phyloP scores from a whole-genome alignment of 352 stramenopile genomes.

The Pythium myriotylum region DNA sequence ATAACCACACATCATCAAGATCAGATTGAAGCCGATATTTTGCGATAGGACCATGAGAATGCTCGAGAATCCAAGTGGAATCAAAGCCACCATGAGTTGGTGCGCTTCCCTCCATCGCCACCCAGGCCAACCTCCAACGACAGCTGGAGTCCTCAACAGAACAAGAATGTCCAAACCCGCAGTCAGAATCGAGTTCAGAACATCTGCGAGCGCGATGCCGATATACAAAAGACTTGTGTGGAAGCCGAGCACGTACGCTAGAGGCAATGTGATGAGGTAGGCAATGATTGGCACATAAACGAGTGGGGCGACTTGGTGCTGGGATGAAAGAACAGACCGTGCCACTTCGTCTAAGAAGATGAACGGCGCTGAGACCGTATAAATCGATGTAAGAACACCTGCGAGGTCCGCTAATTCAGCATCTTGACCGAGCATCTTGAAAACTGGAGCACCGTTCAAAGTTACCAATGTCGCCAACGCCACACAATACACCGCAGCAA shows the following conservation, averaged over 20 bases:
- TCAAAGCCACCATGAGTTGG: conserved; percentile 35
- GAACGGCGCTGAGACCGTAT: conserved; percentile 14
- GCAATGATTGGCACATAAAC: conserved; percentile 36
- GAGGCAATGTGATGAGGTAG: conserved; percentile 34
- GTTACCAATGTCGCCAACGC: conserved; percentile 32
- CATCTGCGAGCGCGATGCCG: conserved; percentile 41
- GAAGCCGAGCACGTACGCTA: conserved; percentile 53
- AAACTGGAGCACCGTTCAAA: background rate
- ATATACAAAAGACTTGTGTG: conserved; percentile 49
- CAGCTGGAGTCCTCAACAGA: conserved; percentile 38
- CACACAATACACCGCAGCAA: conserved; percentile 45
- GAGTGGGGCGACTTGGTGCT: conserved; percentile 60
- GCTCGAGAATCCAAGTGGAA: conserved; percentile 37
- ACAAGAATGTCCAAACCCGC: conserved; percentile 37
- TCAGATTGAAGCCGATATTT: conserved; percentile 43
- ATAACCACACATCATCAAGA: conserved; percentile 48
- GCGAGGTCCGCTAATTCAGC: background rate
- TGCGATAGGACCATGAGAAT: conserved; percentile 55
- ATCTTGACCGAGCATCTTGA: background rate
- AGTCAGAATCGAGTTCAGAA: conserved; percentile 43
- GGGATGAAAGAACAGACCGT: background rate
- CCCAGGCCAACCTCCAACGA: conserved; percentile 46
- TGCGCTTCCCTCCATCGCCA: conserved; percentile 38
- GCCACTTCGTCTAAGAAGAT: background rate
- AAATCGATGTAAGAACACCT: background rate